Conservation (phyloP, 2,329 filamentous ascomycete genomes). For the Penicillium frequentans region DNA sequence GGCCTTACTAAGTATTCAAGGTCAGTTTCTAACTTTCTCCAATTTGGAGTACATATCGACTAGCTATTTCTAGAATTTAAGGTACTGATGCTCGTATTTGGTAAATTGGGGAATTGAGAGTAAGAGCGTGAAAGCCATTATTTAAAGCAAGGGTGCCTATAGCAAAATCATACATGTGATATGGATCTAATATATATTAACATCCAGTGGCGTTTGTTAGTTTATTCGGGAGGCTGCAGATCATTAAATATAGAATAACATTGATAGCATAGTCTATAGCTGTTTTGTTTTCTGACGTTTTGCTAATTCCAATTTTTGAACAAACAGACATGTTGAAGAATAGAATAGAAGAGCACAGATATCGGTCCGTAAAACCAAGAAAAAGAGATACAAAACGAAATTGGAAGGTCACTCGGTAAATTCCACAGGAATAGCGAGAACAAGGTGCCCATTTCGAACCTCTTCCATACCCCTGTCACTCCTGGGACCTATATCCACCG, state of each 20-base stretch:
- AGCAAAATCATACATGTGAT: not conserved
- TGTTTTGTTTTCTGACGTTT: not conserved
- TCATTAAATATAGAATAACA: not conserved
- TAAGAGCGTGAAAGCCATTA: not conserved
- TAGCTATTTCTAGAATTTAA: not conserved
- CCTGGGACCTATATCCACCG: not conserved
- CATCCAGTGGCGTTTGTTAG: not conserved
- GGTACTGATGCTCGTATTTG: not conserved
- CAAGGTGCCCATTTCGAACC: not conserved
- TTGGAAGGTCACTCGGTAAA: not conserved
- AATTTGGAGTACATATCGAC: slow-evolving; percentile 5
- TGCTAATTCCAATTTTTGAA: not conserved
- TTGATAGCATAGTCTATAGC: not conserved
- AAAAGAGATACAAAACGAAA: not conserved
- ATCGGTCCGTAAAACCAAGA: not conserved
- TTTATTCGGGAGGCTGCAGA: not conserved
- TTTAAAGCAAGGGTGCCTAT: too few relatives aligned
- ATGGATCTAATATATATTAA: not conserved
- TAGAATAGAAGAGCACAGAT: not conserved
- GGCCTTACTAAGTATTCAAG: slow-evolving; percentile 5
- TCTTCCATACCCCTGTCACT: not conserved
- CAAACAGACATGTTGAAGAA: not conserved
- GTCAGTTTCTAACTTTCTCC: slow-evolving; percentile 2
- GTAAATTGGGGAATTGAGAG: not conserved
- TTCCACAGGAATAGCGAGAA: not conserved